Base-by-base conservation (phyloP, 1,284 basidiomycete genomes). In the Amylostereum chailletii region DNA sequence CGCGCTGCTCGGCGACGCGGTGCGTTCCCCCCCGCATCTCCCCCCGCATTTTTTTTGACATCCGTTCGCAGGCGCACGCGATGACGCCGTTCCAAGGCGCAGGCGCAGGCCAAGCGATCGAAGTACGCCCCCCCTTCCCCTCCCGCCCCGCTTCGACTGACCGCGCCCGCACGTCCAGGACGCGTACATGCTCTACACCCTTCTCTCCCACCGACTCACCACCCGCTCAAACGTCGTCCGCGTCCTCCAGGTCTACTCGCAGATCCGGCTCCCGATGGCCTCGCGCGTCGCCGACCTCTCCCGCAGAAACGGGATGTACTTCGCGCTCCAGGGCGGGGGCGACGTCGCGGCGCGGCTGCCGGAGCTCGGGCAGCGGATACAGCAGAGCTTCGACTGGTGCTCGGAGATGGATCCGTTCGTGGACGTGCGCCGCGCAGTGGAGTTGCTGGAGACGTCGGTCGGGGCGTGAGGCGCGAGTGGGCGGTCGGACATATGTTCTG, bases 71-170 rank as follows among this genome's bases (percentile, higher is more conserved):
- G 68, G 77, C 78, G 27, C 77, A 80, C 48, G 75, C 70, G 1
- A 76, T 76, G 72, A 62, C 69, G 52, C 76, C 78, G 0, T 74
- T 73, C 64, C 74, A 77, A 47, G 77, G 77, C 1, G 62, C 75
- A 1, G 77, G 78, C n/a, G 76, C 75, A 0, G 76, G 76, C 2
- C 75, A 78, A 56, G 68, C 76, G 4, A 69, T 80, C 38, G 78
- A 80, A 64, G 77, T 76, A 57, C 47, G 59, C 46, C n/a, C 41
- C 32, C 30, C 47, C 40, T 19, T 19, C 19, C 19, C 19, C 19
- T 19, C 42, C 33, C 34, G 33, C 46, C 8, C 32, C 5, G 4
- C 8, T 37, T 33, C 29, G 30, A 40, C 46, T 29, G 8, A 36
- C 37, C 19, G 19, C 19, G 7, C 33, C 11, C 34, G 11, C 33